Conservation (phyloP, 2,329 filamentous ascomycete genomes). For the Thelonectria blattea region DNA sequence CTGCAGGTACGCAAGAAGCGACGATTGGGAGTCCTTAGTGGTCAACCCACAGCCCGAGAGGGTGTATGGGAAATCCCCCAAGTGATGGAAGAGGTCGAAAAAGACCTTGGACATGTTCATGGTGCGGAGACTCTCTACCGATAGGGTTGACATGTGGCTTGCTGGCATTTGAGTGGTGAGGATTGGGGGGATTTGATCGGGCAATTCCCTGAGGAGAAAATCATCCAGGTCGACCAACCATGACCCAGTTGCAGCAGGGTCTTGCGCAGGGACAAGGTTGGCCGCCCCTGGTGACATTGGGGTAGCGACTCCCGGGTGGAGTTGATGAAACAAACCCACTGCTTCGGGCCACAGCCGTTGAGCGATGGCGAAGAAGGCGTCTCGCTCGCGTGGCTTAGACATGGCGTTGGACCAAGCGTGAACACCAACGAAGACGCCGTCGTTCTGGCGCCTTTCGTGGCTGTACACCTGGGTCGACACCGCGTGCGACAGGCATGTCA, state of each 20-base stretch:
- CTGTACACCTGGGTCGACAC: background rate
- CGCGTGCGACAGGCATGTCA: slow-evolving; percentile 13
- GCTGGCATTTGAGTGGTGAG: background rate
- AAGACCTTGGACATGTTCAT: background rate
- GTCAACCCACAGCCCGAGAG: background rate
- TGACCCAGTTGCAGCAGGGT: too few species aligned
- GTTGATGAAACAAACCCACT: background rate
- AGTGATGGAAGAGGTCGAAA: background rate
- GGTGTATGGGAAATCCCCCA: background rate
- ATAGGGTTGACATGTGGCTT: background rate
- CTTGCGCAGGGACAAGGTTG: too few species aligned
- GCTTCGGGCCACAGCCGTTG: background rate
- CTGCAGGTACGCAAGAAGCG: background rate
- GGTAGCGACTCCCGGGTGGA: background rate
- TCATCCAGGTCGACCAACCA: too few species aligned
- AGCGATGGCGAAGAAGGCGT: background rate
- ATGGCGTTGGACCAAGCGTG: background rate
- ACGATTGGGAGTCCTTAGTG: background rate
- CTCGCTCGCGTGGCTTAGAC: background rate
- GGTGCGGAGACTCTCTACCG: background rate
- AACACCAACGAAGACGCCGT: background rate
- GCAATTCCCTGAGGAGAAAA: too few species aligned
- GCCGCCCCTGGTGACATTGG: too few species aligned
- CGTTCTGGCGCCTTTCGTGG: background rate
- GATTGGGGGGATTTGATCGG: too few species aligned